These are phyloP conservation scores for Chlamydomonas applanata DNA, from an alignment of 139 green algal genomes.

Conservation along the genomic window DNA sequence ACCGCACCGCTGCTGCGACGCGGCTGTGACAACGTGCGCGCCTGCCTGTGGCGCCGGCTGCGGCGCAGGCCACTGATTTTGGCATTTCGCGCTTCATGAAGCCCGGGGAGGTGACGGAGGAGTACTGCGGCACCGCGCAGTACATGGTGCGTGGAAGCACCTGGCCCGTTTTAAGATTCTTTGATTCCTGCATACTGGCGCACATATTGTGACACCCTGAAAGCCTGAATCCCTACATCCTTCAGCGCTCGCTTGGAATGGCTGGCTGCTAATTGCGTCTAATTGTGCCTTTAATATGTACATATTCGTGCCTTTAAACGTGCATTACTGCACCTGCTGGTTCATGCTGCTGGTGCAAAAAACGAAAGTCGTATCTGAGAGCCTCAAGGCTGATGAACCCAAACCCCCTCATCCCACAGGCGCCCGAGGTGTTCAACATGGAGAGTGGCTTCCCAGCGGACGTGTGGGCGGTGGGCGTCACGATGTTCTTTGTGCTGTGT, in stretches of 20 bases:
- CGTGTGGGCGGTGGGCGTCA: constrained; percentile 21
- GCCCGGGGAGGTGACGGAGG: constrained; percentile 10
- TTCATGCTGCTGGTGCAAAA: not conserved
- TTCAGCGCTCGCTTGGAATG: no score
- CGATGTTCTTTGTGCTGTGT: constrained; percentile 28
- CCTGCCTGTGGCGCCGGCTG: no score
- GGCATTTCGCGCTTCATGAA: constrained; percentile 25
- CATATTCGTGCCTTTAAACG: not conserved
- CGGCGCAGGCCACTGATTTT: constrained; percentile 21
- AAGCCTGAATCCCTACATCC: no score
- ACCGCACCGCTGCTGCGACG: no score
- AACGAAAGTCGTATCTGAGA: not conserved
- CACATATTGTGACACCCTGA: no score
- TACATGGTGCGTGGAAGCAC: constrained; percentile 22
- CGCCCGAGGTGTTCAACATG: constrained; percentile 16
- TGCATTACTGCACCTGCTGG: not conserved
- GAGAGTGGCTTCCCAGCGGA: constrained; percentile 10
- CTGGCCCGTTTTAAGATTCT: no score
- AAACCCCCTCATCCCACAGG: not conserved
- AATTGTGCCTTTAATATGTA: no score
- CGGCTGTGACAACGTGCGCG: no score
- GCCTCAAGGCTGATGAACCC: not conserved
- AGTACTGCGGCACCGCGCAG: constrained; percentile 11
- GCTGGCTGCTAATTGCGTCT: no score
- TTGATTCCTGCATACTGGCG: no score